Evolutionary conservation across 2,329 filamentous ascomycete species (phyloP).

Genomic region (Venturiaceae sp.): DNA sequence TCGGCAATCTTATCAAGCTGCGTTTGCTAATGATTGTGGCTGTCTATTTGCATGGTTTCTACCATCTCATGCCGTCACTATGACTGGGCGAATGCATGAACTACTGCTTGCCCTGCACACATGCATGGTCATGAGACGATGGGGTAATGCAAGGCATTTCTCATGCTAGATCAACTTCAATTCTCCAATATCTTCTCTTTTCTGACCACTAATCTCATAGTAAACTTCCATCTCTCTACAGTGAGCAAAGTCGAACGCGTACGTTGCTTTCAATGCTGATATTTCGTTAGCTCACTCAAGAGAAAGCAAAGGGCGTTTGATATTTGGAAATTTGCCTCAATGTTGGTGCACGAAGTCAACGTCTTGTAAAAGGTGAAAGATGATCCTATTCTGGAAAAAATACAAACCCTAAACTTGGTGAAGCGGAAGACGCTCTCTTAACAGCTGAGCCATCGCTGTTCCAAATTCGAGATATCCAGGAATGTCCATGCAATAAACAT

Average conservation of each 20-base stretch:
- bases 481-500: not conserved
- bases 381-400: not conserved
- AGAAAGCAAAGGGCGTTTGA: not conserved
- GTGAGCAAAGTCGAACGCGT: not conserved
- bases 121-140: not conserved
- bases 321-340: not conserved
- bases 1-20: not conserved
- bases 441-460: too few species aligned
- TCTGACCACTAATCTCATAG: not conserved
- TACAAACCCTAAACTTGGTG: not conserved
- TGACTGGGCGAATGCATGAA: not conserved
- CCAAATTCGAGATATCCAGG: not conserved
- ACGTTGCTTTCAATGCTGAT: not conserved
- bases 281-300: not conserved
- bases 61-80: not conserved
- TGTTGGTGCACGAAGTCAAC: not conserved
- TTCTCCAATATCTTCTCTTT: not conserved
- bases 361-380: not conserved
- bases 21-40: not conserved
- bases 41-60: not conserved
- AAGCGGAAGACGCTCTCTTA: too few species aligned
- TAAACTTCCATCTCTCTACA: not conserved
- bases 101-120: not conserved
- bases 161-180: not conserved
- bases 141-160: not conserved